These are phyloP conservation scores for Penicillium macrosclerotiorum DNA, from an alignment of 495 filamentous ascomycete genomes.

Conservation along the genomic window DNA sequence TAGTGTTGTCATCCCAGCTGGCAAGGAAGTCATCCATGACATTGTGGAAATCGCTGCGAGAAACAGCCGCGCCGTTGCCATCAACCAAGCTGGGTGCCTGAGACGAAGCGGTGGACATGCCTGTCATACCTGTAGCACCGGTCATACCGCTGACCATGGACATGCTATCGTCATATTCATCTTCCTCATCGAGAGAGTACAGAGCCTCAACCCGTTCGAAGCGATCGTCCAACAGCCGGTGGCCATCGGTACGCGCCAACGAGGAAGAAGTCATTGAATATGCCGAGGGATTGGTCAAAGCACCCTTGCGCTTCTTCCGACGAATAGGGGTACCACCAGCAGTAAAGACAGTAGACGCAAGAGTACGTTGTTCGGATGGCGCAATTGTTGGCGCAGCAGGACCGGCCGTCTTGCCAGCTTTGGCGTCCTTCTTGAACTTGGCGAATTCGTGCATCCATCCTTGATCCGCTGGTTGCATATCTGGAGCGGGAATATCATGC, in stretches of 20 bases:
- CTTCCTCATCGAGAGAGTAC: constrained; percentile 75
- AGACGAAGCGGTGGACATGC: constrained; percentile 46
- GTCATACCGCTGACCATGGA: constrained; percentile 56
- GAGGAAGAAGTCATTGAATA: constrained; percentile 98
- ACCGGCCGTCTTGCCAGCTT: constrained; percentile 45
- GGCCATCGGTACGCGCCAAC: constrained; percentile 82
- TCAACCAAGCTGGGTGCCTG: constrained; percentile 45
- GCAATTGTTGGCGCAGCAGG: constrained; percentile 38
- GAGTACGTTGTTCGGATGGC: constrained; percentile 54
- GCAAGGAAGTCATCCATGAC: constrained; percentile 94
- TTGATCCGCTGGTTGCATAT: constrained; percentile 52
- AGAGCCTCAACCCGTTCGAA: constrained; percentile 88
- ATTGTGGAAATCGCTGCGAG: constrained; percentile 73
- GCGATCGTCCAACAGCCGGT: constrained; percentile 78
- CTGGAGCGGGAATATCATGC: constrained; percentile 37
- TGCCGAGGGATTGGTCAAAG: constrained; percentile 79
- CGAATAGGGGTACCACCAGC: constrained; percentile 66
- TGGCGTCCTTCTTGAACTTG: constrained; percentile 77
- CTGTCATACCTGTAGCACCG: constrained; percentile 41
- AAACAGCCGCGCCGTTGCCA: constrained; percentile 41
- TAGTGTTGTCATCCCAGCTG: constrained; percentile 57
- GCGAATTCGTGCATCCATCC: constrained; percentile 88
- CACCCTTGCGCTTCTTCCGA: constrained; percentile 86
- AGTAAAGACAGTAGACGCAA: constrained; percentile 75
- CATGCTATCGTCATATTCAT: constrained; percentile 52